Percentiles rank a stretch among this genome's conserved stretches.
Conservation (phyloP, 345 rosid species). For the Brassica rapa region DNA sequence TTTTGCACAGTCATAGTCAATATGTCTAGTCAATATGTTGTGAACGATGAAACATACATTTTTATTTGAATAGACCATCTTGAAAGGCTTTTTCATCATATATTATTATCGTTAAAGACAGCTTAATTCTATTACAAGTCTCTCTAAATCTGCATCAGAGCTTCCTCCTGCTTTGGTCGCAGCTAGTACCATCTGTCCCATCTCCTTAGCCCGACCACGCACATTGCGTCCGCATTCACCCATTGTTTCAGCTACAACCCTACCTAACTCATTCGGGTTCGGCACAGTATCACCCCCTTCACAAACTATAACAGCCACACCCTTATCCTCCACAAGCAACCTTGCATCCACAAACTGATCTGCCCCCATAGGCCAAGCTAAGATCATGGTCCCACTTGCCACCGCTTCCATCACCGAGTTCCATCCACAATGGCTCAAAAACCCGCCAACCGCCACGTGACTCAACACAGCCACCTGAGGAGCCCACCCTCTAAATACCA, state of each 20-base stretch:
- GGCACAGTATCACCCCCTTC: constrained; percentile 3
- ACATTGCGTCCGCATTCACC: not conserved
- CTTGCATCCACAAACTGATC: not conserved
- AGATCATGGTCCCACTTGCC: not conserved
- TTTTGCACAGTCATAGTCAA: not conserved
- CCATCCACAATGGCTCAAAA: constrained; percentile 4
- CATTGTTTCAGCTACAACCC: not conserved
- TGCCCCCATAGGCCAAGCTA: not conserved
- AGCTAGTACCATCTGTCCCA: not conserved
- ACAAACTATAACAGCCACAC: not conserved
- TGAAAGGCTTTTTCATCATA: not conserved
- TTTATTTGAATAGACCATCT: not conserved
- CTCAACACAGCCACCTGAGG: not conserved
- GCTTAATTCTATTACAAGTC: constrained; percentile 13
- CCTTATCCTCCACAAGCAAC: not conserved
- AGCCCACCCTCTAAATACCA: not conserved
- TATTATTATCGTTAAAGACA: not conserved
- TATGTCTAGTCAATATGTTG: not conserved
- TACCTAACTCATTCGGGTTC: not conserved
- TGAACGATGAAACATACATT: not conserved
- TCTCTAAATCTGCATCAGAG: constrained; percentile 9
- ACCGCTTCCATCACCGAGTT: not conserved
- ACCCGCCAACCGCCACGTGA: not conserved
- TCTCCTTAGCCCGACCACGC: constrained; percentile 1
- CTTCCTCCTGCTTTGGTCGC: constrained; percentile 4